Base-by-base conservation (phyloP, 345 rosid genomes). In the Cardamine resedifolia region DNA sequence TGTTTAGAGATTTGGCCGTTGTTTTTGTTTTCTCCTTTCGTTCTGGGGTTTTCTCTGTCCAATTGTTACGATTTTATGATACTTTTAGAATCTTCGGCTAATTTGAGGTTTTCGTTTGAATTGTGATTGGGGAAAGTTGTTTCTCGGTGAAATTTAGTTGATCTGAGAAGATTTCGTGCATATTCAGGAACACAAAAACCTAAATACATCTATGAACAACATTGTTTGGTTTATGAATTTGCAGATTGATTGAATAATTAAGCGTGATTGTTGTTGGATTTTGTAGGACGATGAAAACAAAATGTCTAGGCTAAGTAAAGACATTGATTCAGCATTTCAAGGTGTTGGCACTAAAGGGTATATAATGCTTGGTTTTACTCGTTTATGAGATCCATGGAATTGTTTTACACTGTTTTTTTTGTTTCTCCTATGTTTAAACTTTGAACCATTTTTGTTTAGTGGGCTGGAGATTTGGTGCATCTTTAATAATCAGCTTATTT, bases 391-490 rank as follows among this genome's bases (percentile, higher is more conserved):
- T 49, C 10, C 6, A 59, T 61, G 19, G 4, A 26, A 6, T 31
- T 12, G 15, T 7, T 69, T 3, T 20, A n/a, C n/a, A n/a, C n/a
- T n/a, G n/a, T n/a, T n/a, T n/a, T n/a, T n/a, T n/a, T n/a, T n/a
- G n/a, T n/a, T 31, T 71, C 5, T 47, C 49, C 57, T 53, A 33
- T 76, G 70, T 56, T 80, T 78, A 4, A 27, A 41, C 47, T n/a
- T n/a, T n/a, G n/a, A n/a, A n/a, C n/a, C 11, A 59, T 7, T 5
- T 58, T 27, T 23, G 66, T 49, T 38, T 68, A 89, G 96, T 57
- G 98, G 96, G 34, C 38, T 89, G 72, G 90, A 92, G 75, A 86
- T 92, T 47, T 92, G 98, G 96, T 88, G 96, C 58, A 44, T 86
- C 44, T 87, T 83, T 70, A 79, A 85, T 11, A 79, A 79, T 21